Percentiles rank a stretch among this genome's conserved stretches.
phyloP scores from a whole-genome alignment of 345 rosid genomes.

The Reutealis trisperma region DNA sequence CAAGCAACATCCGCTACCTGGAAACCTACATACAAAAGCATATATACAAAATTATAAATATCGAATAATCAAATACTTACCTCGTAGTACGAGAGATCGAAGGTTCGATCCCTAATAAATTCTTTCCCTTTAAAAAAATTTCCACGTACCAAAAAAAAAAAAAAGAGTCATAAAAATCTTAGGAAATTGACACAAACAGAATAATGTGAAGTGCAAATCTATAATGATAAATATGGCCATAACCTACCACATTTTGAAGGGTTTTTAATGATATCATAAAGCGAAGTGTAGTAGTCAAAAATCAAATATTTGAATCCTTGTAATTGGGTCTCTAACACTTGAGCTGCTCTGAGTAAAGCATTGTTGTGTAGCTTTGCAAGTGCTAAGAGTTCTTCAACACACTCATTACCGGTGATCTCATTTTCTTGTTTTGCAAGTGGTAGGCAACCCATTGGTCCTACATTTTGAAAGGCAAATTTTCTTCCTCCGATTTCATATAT shows the following conservation, averaged over 20 bases:
- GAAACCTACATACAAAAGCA: no score
- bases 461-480: slow-evolving; percentile 33
- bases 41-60: no score
- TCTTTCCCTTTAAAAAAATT: no score
- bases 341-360: slow-evolving; percentile 1
- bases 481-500: slow-evolving; percentile 34
- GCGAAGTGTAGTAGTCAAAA: slow-evolving; percentile 36
- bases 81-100: no score
- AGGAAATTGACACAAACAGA: neutral
- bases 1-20: no score
- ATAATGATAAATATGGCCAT: no score
- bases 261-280: slow-evolving; percentile 3
- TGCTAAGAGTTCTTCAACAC: slow-evolving; percentile 13
- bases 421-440: slow-evolving; percentile 13
- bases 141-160: no score
- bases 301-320: slow-evolving; percentile 33
- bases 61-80: no score
- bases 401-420: slow-evolving; percentile 1
- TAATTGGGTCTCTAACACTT: slow-evolving; percentile 7
- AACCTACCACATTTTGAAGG: slow-evolving; percentile 19
- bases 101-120: no score
- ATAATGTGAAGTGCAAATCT: no score
- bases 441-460: slow-evolving; percentile 41
- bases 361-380: slow-evolving; percentile 33
- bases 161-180: no score